These are phyloP conservation scores for Xanthoconium purpureum DNA, from an alignment of 768 basidiomycete species.

Conservation along the genomic window DNA sequence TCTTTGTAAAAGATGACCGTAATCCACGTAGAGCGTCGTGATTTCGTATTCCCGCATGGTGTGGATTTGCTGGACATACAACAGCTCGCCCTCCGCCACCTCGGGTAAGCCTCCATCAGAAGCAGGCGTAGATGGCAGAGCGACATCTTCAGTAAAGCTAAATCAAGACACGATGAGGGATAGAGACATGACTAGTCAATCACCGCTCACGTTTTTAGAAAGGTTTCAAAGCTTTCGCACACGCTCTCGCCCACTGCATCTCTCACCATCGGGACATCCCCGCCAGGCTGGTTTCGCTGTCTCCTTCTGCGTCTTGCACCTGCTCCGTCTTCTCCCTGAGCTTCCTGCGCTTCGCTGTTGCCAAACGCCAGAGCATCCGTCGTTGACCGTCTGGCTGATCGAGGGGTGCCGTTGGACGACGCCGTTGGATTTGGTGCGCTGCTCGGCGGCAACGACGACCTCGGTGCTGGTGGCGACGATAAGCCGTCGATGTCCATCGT, in stretches of 20 bases:
- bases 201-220: slow-evolving; percentile 78
- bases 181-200: background rate
- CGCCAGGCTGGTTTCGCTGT: slow-evolving; percentile 41
- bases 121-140: slow-evolving; percentile 75
- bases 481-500: slow-evolving; percentile 57
- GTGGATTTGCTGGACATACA: slow-evolving; percentile 92
- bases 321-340: slow-evolving; percentile 36
- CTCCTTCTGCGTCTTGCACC: slow-evolving; percentile 47
- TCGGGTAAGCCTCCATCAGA: slow-evolving; percentile 65
- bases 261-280: slow-evolving; percentile 81
- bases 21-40: slow-evolving; percentile 96
- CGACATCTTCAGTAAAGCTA: slow-evolving; percentile 84
- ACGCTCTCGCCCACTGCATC: slow-evolving; percentile 97
- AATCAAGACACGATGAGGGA: background rate
- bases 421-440: slow-evolving; percentile 41
- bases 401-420: slow-evolving; percentile 36
- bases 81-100: slow-evolving; percentile 55
- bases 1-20: slow-evolving; percentile 79
- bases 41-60: slow-evolving; percentile 93
- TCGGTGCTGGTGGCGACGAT: slow-evolving; percentile 54
- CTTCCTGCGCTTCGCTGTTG: slow-evolving; percentile 48
- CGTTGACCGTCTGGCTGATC: slow-evolving; percentile 37
- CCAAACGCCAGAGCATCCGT: slow-evolving; percentile 55
- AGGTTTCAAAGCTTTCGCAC: slow-evolving; percentile 85
- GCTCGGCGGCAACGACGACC: slow-evolving; percentile 52